Percentiles rank a stretch among this genome's conserved stretches.
Conservation (phyloP, 2,329 filamentous ascomycete species). For the Geosmithia morbida region DNA sequence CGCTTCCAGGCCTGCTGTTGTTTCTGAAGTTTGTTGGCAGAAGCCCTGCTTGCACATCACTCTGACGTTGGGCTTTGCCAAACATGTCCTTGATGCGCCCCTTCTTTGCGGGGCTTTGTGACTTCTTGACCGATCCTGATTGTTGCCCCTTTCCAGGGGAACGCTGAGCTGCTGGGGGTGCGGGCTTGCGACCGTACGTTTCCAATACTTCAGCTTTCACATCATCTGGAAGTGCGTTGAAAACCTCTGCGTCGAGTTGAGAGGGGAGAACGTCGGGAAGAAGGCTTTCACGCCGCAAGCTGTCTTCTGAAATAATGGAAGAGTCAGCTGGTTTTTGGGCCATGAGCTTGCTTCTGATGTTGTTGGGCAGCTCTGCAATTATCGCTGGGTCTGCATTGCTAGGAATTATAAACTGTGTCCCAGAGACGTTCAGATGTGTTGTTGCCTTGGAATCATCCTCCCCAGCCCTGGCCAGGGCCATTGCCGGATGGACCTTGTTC, state of each 20-base stretch:
- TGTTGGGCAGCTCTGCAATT: conserved; percentile 66
- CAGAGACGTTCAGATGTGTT: conserved; percentile 60
- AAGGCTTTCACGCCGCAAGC: conserved; percentile 22
- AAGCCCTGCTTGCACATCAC: conserved; percentile 42
- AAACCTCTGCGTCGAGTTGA: conserved; percentile 73
- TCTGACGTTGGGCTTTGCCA: conserved; percentile 32
- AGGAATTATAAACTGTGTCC: conserved; percentile 88
- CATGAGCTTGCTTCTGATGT: conserved; percentile 66
- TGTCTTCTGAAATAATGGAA: conserved; percentile 14
- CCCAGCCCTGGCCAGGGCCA: conserved; percentile 33
- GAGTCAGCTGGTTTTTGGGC: conserved; percentile 29
- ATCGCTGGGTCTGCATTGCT: conserved; percentile 70
- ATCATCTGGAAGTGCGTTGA: conserved; percentile 71
- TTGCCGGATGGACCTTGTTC: conserved; percentile 35
- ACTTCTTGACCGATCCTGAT: conserved; percentile 33
- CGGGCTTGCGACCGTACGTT: conserved; percentile 39
- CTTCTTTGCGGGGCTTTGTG: conserved; percentile 53
- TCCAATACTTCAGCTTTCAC: conserved; percentile 72
- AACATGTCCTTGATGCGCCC: conserved; percentile 25
- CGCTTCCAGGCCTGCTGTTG: conserved; percentile 18
- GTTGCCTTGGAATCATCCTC: conserved; percentile 40
- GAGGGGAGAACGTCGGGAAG: conserved; percentile 43
- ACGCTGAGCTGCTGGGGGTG: conserved; percentile 24
- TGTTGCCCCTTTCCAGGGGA: conserved; percentile 41
- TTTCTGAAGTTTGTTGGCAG: conserved; percentile 60